phyloP scores from a whole-genome alignment of 352 stramenopile genomes.

The Albugo laibachii region DNA sequence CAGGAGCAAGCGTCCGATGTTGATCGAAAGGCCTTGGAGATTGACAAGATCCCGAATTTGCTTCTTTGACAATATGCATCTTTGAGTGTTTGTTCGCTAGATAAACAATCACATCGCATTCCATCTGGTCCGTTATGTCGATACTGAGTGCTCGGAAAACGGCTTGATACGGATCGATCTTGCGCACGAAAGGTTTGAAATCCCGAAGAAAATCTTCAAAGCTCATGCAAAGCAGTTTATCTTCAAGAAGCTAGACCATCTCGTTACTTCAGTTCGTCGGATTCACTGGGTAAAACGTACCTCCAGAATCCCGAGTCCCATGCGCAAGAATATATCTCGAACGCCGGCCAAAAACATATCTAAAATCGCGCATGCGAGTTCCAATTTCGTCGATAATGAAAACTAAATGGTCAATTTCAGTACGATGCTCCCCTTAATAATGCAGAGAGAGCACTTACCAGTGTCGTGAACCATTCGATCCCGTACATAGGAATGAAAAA shows the following conservation, averaged over 20 bases:
- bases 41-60: constrained; percentile 1
- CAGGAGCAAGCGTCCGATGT: constrained; percentile 41
- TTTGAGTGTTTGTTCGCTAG: constrained; percentile 24
- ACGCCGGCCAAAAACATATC: constrained; percentile 70
- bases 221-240: constrained; percentile 66
- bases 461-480: constrained; percentile 78
- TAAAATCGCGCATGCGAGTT: constrained; percentile 64
- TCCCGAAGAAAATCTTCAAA: constrained; percentile 70
- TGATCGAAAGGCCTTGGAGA: constrained; percentile 23
- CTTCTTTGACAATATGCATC: constrained; percentile 5
- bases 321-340: constrained; percentile 61
- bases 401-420: constrained; percentile 17
- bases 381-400: constrained; percentile 60
- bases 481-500: constrained; percentile 69
- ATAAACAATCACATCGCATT: constrained; percentile 39
- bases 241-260: constrained; percentile 21
- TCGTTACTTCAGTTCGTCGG: background rate
- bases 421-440: background rate
- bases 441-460: constrained; percentile 12
- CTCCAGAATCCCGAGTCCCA: constrained; percentile 62
- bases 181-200: constrained; percentile 55
- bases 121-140: constrained; percentile 21
- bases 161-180: constrained; percentile 61
- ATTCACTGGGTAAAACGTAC: constrained; percentile 1
- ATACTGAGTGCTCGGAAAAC: constrained; percentile 38